Evolutionary conservation across 345 rosid species (phyloP), one percentile per base, ranked within the genome.

Genomic region (Firmiana major): DNA sequence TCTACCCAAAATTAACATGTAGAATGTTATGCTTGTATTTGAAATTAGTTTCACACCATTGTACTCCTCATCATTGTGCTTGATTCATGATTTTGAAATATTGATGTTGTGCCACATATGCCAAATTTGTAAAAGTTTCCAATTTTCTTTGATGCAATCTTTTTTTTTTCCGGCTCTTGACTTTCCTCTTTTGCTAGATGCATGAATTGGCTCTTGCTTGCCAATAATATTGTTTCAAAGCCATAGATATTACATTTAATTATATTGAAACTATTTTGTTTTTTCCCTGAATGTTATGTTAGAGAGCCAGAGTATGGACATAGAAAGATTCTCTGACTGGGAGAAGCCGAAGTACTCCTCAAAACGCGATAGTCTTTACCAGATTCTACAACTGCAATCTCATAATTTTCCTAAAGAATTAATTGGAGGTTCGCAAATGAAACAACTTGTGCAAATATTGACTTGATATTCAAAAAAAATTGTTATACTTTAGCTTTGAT

Each of bases 271-370:
- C 38, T 72, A n/a, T 46, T 34, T 71, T 17, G 11, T 1, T 15
- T 28, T 19, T 46, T 67, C 24, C 24, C 22, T 77, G 76, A 67
- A 45, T 68, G 19, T 83, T 53, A 6, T 79, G 49, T 49, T 77
- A 88, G 89, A 79, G 71, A 60, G 60, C 63, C 77, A 80, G 73
- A 82, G 66, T 70, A 68, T 69, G 1, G 94, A 87, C 70, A 76
- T 86, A 38, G 94, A 87, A 80, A 90, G 88, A 77, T 89, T 28
- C 71, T 83, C 87, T 9, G 89, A 90, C 79, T 72, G 75, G 83
- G 78, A 45, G 24, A 87, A 88, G 84, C 81, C 73, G n/a, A 87
- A 71, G 79, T 74, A 24, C 75, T 28, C 78, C 48, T 31, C 24
- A 2, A 66, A 78, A 62, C 89, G 85, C 7, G 84, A 81, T 78